Base-by-base conservation (phyloP, 768 basidiomycete genomes). In the Tylopilus intermedius region DNA sequence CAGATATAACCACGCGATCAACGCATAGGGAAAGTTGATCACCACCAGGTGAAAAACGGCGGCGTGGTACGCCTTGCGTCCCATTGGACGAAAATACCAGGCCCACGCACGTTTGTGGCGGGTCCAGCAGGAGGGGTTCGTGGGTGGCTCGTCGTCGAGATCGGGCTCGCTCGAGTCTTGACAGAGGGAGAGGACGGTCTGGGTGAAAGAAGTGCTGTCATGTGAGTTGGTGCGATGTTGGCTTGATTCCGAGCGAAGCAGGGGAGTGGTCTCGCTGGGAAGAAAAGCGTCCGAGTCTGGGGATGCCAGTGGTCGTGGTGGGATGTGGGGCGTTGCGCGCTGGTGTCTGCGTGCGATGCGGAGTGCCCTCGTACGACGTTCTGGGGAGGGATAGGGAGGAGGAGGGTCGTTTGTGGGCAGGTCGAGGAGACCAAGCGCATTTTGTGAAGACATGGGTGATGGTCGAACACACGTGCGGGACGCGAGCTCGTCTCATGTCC, bases 11-110 rank as follows among this genome's bases (percentile, higher is more conserved):
- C 85, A 90, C n/a, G 86, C 84, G n/a, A 73, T 63, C 53, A 91
- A 68, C 14, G 86, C 86, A 60, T 79, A 90, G 0, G 88, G 88
- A 61, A 92, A 88, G 68, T 92, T 91, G 60, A 91, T 44, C 24
- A 86, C 72, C 39, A 82, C 63, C 21, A 92, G 74, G 65, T 92
- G 90, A 50, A 88, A 77, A 26, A 87, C 67, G 0, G 87, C 72
- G 24, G 74, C 67, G 59, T 84, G 87, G 61, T 90, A 90, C n/a
- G 76, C 75, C 54, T 60, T 70, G 54, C 70, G 72, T 15, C 58
- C 50, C 61, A 90, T 52, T 4, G 89, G 90, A 27, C 79, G 70
- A 64, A 86, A 90, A 63, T 91, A 90, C 54, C 72, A 68, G 30
- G 65, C 68, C 79, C 78, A 82, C 10, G 67, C 70, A 45, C 60